Evolutionary conservation across 495 filamentous ascomycete genomes (phyloP).

Genomic region (Penicillium pancosmium): DNA sequence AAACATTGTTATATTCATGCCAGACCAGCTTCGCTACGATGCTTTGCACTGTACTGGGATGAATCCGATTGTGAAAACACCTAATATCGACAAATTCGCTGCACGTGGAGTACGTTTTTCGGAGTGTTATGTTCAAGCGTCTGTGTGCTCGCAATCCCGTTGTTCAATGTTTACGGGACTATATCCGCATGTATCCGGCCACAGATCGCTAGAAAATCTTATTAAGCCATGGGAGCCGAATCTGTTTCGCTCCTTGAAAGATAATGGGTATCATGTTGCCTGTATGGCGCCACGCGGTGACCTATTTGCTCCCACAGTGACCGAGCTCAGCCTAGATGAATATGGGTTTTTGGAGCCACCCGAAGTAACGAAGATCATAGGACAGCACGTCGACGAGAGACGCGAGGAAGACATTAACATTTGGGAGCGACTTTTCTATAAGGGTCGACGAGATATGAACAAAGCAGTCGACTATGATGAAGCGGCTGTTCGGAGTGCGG

Average conservation of each 20-base stretch:
- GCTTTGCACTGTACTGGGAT: conserved; percentile 17
- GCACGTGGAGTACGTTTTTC: conserved; percentile 21
- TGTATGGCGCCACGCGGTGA: conserved; percentile 29
- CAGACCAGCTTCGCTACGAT: conserved; percentile 31
- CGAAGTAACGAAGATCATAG: conserved; percentile 24
- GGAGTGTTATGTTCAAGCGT: conserved; percentile 13
- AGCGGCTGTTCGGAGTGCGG: conserved; percentile 23
- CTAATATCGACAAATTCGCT: conserved; percentile 26
- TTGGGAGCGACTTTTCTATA: conserved; percentile 26
- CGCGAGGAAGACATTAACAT: conserved; percentile 19
- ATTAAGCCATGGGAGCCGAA: conserved; percentile 36
- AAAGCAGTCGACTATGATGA: conserved; percentile 32
- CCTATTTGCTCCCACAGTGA: conserved; percentile 29
- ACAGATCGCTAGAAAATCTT: conserved; percentile 28
- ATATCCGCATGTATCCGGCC: conserved; percentile 30
- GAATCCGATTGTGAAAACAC: conserved; percentile 20
- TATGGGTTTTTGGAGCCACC: conserved; percentile 34
- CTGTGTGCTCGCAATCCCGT: conserved; percentile 30
- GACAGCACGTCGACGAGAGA: background rate
- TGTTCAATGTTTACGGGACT: conserved; percentile 28
- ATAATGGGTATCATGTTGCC: conserved; percentile 30
- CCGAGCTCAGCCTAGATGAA: conserved; percentile 29
- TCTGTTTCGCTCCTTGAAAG: conserved; percentile 28
- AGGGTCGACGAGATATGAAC: conserved; percentile 19
- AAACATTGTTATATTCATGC: conserved; percentile 31